A percentile compares a stretch with the other conserved stretches of the same genome.
These are phyloP conservation scores for Phytophthora ohioensis DNA, from an alignment of 352 stramenopile species.

Conservation along the genomic window DNA sequence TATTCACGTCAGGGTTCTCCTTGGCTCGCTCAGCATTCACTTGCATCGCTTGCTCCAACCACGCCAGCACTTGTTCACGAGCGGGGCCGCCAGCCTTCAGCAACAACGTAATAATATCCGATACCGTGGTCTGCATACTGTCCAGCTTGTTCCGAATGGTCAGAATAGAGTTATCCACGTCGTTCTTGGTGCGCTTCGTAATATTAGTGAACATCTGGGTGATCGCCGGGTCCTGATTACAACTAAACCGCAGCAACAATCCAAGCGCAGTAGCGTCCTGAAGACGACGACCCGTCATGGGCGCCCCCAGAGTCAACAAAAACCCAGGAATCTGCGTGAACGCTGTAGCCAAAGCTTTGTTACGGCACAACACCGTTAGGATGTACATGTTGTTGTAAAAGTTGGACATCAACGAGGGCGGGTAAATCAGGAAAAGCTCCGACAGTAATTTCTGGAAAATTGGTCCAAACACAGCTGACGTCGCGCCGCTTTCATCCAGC, in stretches of 20 bases:
- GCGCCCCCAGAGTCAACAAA: constrained; percentile 57
- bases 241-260: constrained; percentile 79
- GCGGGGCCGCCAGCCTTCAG: constrained; percentile 66
- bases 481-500: constrained; percentile 58
- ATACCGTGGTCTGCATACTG: constrained; percentile 64
- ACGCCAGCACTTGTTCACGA: constrained; percentile 71
- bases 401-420: constrained; percentile 78
- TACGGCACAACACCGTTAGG: constrained; percentile 67
- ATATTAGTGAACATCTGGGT: constrained; percentile 89
- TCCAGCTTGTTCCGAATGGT: constrained; percentile 74
- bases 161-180: constrained; percentile 78
- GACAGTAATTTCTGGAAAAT: constrained; percentile 86
- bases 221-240: constrained; percentile 71
- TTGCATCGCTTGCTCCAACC: constrained; percentile 80
- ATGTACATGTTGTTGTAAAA: constrained; percentile 83
- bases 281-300: constrained; percentile 72
- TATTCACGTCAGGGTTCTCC: constrained; percentile 77
- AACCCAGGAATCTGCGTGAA: constrained; percentile 82
- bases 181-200: constrained; percentile 82
- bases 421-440: constrained; percentile 82
- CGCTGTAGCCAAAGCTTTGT: constrained; percentile 68
- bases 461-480: constrained; percentile 67
- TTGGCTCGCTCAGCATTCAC: constrained; percentile 82
- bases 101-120: constrained; percentile 75
- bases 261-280: constrained; percentile 85